Evolutionary conservation across 2,329 filamentous ascomycete genomes (phyloP), one percentile per base, ranked within the genome.

Genomic region (Pestalotiopsis sp.): DNA sequence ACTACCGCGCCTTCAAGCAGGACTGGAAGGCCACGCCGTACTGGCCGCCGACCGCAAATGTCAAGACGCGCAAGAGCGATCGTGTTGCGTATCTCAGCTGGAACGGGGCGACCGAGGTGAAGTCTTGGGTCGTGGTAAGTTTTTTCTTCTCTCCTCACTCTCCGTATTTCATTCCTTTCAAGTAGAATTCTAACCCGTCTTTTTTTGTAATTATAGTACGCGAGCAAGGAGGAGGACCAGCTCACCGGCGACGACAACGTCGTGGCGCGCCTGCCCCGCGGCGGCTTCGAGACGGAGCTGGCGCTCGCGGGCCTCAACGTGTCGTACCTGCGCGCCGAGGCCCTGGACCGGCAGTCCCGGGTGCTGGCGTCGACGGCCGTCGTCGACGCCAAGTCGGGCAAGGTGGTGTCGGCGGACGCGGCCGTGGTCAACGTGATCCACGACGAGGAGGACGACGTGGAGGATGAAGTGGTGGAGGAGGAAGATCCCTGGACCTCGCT

Each of bases 91-190:
- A 70, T 57, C 39, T 70, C 25, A 68, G 67, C 41, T 70, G 69
- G 69, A 70, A 70, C 45, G 69, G 69, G 25, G 69, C 69, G 14
- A 70, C 69, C n/a, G 67, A 70, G 67, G 69, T 70, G 13, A 67
- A 56, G 45, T 41, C 49, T 7, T 72, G 71, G 71, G 69, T 68
- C 20, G 23, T 72, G 20, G 68, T 72, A 59, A 66, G 68, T 68
- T 31, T 13, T 9, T 58, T 20, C 13, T 14, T 38, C 60, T 66
- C 6, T 36, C 9, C 6, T 36, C 9, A 1, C 31, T 23, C 56
- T n/a, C 23, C 20, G 14, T 1, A 36, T 62, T 13, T 62, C 27
- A 39, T 17, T 31, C 2, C 9, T 0, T 3, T 9, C 56, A n/a
- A n/a, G 38, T 25, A n/a, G 41, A 25, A 25, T 25, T 12, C 6